Conservation (phyloP, 805 yeast genomes). For the Priceomyces castillae region DNA sequence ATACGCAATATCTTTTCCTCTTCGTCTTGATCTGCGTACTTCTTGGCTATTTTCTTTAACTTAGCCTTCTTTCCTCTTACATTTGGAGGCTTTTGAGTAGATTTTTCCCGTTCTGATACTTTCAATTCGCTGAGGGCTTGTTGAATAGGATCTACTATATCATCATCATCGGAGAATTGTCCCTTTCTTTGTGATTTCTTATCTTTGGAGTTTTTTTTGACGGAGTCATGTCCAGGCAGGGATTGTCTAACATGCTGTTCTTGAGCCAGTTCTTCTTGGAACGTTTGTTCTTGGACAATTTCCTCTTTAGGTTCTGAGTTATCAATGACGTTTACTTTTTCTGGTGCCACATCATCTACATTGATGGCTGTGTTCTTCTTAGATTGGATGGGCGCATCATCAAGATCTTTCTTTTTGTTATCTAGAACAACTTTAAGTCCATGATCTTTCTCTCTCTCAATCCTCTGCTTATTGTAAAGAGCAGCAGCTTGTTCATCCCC, state of each 20-base stretch:
- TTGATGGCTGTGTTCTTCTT: not conserved
- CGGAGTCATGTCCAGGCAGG: not conserved
- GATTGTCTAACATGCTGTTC: not conserved
- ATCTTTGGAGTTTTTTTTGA: not conserved
- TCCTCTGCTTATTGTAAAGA: slow-evolving; percentile 25
- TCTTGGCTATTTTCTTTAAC: slow-evolving; percentile 73
- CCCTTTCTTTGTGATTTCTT: slow-evolving; percentile 1
- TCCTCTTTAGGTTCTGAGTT: not conserved
- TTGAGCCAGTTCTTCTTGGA: not conserved
- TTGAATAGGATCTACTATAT: slow-evolving; percentile 12
- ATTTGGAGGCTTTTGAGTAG: slow-evolving; percentile 28
- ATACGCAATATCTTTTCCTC: slow-evolving; percentile 74
- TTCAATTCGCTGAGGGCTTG: slow-evolving; percentile 9
- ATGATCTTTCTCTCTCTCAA: slow-evolving; percentile 32
- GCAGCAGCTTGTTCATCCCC: slow-evolving; percentile 54
- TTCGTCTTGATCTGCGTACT: slow-evolving; percentile 90
- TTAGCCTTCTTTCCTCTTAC: slow-evolving; percentile 86
- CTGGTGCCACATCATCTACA: not conserved
- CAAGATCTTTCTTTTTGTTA: slow-evolving; percentile 33
- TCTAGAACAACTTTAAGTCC: slow-evolving; percentile 36
- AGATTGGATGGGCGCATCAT: not conserved
- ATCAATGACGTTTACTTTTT: not conserved
- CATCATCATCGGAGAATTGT: slow-evolving; percentile 8
- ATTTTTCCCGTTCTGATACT: slow-evolving; percentile 5
- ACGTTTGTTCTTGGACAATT: not conserved